A percentile compares a stretch with the other conserved stretches of the same genome.
Evolutionary conservation across 2,329 filamentous ascomycete species (phyloP).

Genomic region (Claviceps spartinae): DNA sequence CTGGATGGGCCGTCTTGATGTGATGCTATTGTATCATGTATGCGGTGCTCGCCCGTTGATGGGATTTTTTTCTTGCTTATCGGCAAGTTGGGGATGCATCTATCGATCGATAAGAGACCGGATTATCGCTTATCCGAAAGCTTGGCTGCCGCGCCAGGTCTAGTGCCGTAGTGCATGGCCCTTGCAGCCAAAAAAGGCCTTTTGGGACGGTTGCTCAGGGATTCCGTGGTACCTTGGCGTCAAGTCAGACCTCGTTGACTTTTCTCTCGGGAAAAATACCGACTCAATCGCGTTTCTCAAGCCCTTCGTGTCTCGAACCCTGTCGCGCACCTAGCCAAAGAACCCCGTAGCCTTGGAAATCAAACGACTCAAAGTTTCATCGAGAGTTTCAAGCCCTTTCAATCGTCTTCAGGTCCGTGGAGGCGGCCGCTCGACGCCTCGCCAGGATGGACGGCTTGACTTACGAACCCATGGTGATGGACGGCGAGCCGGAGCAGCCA

Average conservation of each 20-base stretch:
- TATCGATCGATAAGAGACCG: slow-evolving; percentile 15
- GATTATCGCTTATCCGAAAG: slow-evolving; percentile 18
- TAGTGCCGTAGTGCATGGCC: background rate
- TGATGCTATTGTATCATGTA: background rate
- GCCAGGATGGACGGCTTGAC: slow-evolving; percentile 36
- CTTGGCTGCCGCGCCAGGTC: background rate
- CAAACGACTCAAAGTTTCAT: background rate
- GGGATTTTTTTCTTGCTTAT: slow-evolving; percentile 14
- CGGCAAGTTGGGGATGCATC: slow-evolving; percentile 8
- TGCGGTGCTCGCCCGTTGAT: slow-evolving; percentile 8
- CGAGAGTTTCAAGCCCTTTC: background rate
- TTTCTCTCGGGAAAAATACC: background rate
- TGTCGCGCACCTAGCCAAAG: background rate
- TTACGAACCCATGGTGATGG: slow-evolving; percentile 47
- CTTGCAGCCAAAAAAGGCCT: background rate
- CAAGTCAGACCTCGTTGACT: background rate
- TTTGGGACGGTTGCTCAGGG: no score
- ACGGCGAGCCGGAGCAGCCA: slow-evolving; percentile 42
- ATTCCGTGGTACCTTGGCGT: background rate
- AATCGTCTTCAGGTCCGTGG: background rate
- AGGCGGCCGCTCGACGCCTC: slow-evolving; percentile 1
- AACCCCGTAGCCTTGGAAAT: background rate
- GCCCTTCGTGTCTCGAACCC: background rate
- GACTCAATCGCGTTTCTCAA: background rate
- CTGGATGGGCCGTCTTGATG: background rate